Conservation (phyloP, 139 green algal genomes). For the Mychonastes homosphaera region DNA sequence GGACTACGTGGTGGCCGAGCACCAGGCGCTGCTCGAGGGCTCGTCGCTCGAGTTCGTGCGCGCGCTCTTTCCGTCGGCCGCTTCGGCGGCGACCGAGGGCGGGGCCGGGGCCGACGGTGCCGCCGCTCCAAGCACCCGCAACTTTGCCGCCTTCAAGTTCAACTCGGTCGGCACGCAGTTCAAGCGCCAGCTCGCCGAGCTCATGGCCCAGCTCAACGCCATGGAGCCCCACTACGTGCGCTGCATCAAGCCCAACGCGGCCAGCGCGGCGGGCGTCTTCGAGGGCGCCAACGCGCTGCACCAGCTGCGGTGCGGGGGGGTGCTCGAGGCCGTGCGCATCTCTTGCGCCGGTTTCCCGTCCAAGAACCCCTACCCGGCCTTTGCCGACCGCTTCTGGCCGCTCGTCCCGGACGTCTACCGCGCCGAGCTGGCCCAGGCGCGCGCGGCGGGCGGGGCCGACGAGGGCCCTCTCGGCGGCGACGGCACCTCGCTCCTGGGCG, state of each 20-base stretch:
- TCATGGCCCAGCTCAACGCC: slow-evolving; percentile 82
- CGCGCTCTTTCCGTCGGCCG: slow-evolving; percentile 25
- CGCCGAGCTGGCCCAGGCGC: too few relatives aligned
- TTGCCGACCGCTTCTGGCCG: slow-evolving; percentile 90
- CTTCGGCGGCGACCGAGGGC: neutral
- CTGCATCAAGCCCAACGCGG: slow-evolving; percentile 97
- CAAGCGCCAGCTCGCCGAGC: slow-evolving; percentile 88
- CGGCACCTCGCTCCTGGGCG: slow-evolving; percentile 20
- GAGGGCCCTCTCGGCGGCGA: too few relatives aligned
- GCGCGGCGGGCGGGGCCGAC: slow-evolving; percentile 40
- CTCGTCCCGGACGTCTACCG: slow-evolving; percentile 59
- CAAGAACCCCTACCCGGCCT: slow-evolving; percentile 74
- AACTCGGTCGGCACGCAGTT: slow-evolving; percentile 80
- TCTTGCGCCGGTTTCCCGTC: slow-evolving; percentile 85
- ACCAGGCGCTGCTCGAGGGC: slow-evolving; percentile 74
- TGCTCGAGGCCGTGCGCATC: slow-evolving; percentile 98
- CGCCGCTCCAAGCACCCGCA: neutral
- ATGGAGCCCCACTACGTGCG: slow-evolving; percentile 99
- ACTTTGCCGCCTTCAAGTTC: slow-evolving; percentile 69
- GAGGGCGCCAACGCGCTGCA: slow-evolving; percentile 90
- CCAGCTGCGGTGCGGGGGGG: slow-evolving; percentile 93
- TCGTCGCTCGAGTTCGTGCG: slow-evolving; percentile 50
- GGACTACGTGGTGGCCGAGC: slow-evolving; percentile 95
- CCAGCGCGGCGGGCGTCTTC: slow-evolving; percentile 69
- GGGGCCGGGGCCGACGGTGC: neutral